Base-by-base conservation (phyloP, 163 green algal species). In the Volvox carteri region DNA sequence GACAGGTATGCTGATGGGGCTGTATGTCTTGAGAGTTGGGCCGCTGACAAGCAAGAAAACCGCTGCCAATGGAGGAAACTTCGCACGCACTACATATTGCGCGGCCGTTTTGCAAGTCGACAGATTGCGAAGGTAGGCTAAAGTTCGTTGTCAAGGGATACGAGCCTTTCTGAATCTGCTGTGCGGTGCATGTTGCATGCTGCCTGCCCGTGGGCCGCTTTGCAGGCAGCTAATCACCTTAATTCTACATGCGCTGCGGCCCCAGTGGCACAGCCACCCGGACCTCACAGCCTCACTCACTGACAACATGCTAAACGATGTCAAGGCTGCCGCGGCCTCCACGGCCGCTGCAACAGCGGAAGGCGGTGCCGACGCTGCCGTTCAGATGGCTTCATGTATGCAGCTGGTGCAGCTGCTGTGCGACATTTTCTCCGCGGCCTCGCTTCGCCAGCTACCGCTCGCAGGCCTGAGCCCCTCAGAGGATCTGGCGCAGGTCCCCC, bases 1-100 rank as follows among this genome's bases (percentile, higher is more conserved):
- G 84, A 89, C 84, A 89, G 84, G 84, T 88, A 67, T 33, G 50
- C 4, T n/a, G n/a, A n/a, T n/a, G n/a, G n/a, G n/a, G n/a, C n/a
- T n/a, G n/a, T n/a, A n/a, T n/a, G n/a, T n/a, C n/a, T n/a, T n/a
- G n/a, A n/a, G n/a, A n/a, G n/a, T n/a, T n/a, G n/a, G n/a, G n/a
- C n/a, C n/a, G n/a, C n/a, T n/a, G n/a, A n/a, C n/a, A n/a, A n/a
- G n/a, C n/a, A n/a, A n/a, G n/a, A n/a, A n/a, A n/a, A n/a, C n/a
- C n/a, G n/a, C n/a, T n/a, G n/a, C n/a, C n/a, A n/a, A n/a, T n/a
- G n/a, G n/a, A n/a, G n/a, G n/a, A n/a, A n/a, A n/a, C n/a, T n/a
- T n/a, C n/a, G n/a, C n/a, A n/a, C n/a, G n/a, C n/a, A n/a, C n/a
- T n/a, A n/a, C n/a, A n/a, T n/a, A n/a, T n/a, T n/a, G n/a, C n/a